These are phyloP conservation scores for Cerioporus squamosus DNA, from an alignment of 1,284 basidiomycete species.

Conservation along the genomic window DNA sequence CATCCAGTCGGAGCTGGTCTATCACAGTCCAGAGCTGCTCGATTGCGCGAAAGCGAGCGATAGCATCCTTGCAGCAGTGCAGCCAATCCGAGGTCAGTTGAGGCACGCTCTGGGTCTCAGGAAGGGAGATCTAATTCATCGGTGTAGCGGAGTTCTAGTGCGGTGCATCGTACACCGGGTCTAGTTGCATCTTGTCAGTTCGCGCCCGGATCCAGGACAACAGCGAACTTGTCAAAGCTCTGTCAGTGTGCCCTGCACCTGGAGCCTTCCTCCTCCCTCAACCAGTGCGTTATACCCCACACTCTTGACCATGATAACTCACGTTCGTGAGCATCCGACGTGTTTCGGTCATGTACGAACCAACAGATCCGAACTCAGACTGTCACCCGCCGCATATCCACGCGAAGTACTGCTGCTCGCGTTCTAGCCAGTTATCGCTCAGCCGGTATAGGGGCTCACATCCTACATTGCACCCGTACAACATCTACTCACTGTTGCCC, in stretches of 20 bases:
- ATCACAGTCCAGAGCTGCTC: no score
- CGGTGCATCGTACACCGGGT: background rate
- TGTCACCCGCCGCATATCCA: background rate
- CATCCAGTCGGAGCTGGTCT: no score
- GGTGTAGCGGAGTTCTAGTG: background rate
- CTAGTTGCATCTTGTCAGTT: constrained; percentile 2
- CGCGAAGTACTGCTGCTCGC: constrained; percentile 2
- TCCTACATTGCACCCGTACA: constrained; percentile 13
- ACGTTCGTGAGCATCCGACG: constrained; percentile 3
- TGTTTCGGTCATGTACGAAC: background rate
- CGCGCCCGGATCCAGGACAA: constrained; percentile 1
- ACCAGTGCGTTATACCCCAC: constrained; percentile 8
- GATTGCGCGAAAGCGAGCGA: background rate
- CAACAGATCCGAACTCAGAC: constrained; percentile 8
- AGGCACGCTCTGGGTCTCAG: background rate
- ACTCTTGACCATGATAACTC: background rate
- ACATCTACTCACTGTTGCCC: constrained; percentile 2
- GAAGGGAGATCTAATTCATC: constrained; percentile 7
- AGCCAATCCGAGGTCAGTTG: background rate
- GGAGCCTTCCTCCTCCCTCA: constrained; percentile 4
- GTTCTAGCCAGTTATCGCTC: background rate
- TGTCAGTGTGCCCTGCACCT: constrained; percentile 8
- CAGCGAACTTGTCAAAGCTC: constrained; percentile 5
- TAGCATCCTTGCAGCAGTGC: background rate
- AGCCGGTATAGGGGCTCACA: constrained; percentile 3